A percentile compares a stretch with the other conserved stretches of the same genome.
These are phyloP conservation scores for Rhodotorula kratochvilovae DNA, from an alignment of 768 basidiomycete species.

Conservation along the genomic window DNA sequence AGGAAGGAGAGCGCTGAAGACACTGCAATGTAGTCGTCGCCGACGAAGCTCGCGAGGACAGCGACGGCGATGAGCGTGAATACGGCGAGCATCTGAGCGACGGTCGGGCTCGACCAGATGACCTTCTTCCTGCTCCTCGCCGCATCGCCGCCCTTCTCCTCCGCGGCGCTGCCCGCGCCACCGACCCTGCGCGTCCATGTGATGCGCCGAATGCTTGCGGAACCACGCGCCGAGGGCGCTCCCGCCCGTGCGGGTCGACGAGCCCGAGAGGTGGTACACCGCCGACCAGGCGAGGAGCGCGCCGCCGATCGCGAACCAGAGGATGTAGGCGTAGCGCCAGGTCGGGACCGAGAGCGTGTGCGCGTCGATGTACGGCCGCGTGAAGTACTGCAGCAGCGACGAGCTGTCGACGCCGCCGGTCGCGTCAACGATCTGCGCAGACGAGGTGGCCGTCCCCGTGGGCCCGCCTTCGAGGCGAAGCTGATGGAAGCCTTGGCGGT, in stretches of 20 bases:
- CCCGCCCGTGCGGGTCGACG: slow-evolving; percentile 14
- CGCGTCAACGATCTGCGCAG: slow-evolving; percentile 10
- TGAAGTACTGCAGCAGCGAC: slow-evolving; percentile 21
- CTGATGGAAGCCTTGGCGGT: neutral
- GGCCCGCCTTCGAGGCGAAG: neutral
- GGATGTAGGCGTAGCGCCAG: slow-evolving; percentile 58
- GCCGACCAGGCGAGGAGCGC: slow-evolving; percentile 52
- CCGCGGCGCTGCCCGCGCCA: neutral
- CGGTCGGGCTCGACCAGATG: slow-evolving; percentile 53
- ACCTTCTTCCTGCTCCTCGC: slow-evolving; percentile 12
- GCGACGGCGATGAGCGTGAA: slow-evolving; percentile 52
- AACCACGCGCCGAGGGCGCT: slow-evolving; percentile 36
- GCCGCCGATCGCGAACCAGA: slow-evolving; percentile 58
- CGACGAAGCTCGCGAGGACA: slow-evolving; percentile 56
- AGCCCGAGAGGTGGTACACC: slow-evolving; percentile 46
- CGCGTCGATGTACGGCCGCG: slow-evolving; percentile 55
- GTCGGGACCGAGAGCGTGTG: slow-evolving; percentile 57
- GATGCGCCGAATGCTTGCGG: slow-evolving; percentile 35
- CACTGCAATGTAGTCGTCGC: slow-evolving; percentile 62
- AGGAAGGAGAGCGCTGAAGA: slow-evolving; percentile 9
- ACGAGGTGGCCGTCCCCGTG: slow-evolving; percentile 8
- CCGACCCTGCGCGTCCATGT: slow-evolving; percentile 22
- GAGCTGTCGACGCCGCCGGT: slow-evolving; percentile 27
- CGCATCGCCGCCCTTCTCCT: neutral
- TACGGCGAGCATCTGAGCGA: slow-evolving; percentile 60